Percentiles rank a stretch among this genome's conserved stretches.
Evolutionary conservation across 2,329 filamentous ascomycete genomes (phyloP).

Genomic region (Nemania serpens): DNA sequence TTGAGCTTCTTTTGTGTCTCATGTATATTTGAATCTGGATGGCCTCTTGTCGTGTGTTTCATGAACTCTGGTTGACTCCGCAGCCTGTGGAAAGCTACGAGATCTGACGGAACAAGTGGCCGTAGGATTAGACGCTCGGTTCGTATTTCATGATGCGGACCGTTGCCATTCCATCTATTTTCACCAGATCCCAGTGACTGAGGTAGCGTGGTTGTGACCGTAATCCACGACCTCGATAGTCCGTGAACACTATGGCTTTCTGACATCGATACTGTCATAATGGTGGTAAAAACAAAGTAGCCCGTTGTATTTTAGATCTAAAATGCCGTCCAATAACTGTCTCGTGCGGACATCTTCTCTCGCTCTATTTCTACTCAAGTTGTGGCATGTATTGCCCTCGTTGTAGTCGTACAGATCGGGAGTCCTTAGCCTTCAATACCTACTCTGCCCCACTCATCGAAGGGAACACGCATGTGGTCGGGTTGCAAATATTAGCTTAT

Average conservation of each 20-base stretch:
- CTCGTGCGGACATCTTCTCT: neutral
- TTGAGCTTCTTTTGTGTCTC: slow-evolving; percentile 12
- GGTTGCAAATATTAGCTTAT: neutral
- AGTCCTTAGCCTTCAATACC: neutral
- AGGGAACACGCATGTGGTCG: neutral
- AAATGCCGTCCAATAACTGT: no score
- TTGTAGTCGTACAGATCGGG: neutral
- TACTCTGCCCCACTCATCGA: neutral
- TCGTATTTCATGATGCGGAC: neutral
- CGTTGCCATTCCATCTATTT: neutral
- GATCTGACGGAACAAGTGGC: neutral
- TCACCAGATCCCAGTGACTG: neutral
- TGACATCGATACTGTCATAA: no score
- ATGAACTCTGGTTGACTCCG: slow-evolving; percentile 15
- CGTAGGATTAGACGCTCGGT: slow-evolving; percentile 6
- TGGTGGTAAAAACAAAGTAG: neutral
- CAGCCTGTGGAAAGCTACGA: slow-evolving; percentile 3
- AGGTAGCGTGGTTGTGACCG: slow-evolving; percentile 11
- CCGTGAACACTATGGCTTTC: no score
- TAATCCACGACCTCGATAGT: slow-evolving; percentile 8
- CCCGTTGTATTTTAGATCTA: neutral
- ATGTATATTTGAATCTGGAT: neutral
- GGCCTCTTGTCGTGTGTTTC: slow-evolving; percentile 7
- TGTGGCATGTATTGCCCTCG: neutral
- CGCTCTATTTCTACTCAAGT: neutral